Base-by-base conservation (phyloP, 768 basidiomycete species). In the Amanita pallidorosea region DNA sequence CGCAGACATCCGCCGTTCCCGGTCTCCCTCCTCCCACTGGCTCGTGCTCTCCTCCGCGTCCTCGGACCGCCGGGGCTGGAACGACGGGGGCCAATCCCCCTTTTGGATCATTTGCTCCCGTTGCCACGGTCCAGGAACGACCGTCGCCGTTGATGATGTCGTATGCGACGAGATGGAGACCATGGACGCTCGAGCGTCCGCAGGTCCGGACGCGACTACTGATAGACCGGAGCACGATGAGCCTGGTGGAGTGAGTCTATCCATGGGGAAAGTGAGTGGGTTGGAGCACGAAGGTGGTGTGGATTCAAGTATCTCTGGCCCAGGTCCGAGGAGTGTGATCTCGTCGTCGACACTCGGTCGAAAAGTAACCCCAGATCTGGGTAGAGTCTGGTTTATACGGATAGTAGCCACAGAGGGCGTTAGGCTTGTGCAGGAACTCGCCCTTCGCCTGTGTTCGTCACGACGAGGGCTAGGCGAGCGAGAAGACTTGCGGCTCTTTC, bases 51-150 rank as follows among this genome's bases (percentile, higher is more conserved):
- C 22, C 6, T 37, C 34, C 2, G 4, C 34, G 8, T 15, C 46
- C n/a, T n/a, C 47, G 4, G 25, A 27, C 18, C 12, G 20, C 6
- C 17, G 34, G 12, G 35, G 36, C 13, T 36, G 34, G 34, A 15
- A 35, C 35, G 25, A 23, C 1, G 22, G 36, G 4, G 47, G 27
- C 13, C 35, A 36, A 20, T 47, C 45, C 7, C 22, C 18, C n/a
- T 38, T 35, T 38, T 38, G 36, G 7, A 42, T 17, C 42, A 51
- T 44, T 17, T 51, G 50, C 20, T 51, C 50, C 23, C 50, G 11
- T 27, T 51, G 50, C 50, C 50, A 51, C 18, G 42, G 31, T 11
- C 50, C 50, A 36, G 50, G 50, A 7, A 51, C 50, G 11, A 51
- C 50, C 1, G 50, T 51, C n/a, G 33, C 23, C 12, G 50, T 51